phyloP scores from a whole-genome alignment of 2,329 filamentous ascomycete genomes.

The Macrophomina phaseolina region DNA sequence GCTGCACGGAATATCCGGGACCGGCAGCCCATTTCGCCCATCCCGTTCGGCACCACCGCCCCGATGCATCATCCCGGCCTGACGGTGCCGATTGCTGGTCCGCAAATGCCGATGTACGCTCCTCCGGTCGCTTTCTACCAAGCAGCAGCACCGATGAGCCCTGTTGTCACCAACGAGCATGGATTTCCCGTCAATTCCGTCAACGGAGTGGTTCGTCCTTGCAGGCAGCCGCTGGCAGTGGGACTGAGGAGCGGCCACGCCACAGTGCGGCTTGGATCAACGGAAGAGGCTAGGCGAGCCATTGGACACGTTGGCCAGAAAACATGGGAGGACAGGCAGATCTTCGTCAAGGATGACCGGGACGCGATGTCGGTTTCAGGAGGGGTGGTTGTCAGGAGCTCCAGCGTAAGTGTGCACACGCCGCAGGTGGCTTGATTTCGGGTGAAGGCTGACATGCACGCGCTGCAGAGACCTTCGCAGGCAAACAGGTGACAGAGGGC shows the following conservation, averaged over 20 bases:
- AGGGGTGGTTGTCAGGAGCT: too few relatives aligned
- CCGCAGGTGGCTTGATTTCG: too few relatives aligned
- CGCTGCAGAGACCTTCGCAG: too few relatives aligned
- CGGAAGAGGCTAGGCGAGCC: constrained; percentile 39
- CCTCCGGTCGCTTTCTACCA: constrained; percentile 29
- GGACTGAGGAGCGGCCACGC: constrained; percentile 39
- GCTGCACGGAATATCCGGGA: constrained; percentile 1
- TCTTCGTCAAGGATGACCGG: constrained; percentile 43
- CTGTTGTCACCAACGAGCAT: constrained; percentile 33
- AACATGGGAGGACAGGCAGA: constrained; percentile 38
- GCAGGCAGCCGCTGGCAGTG: constrained; percentile 35
- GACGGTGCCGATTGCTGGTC: constrained; percentile 30
- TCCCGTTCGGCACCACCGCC: neutral
- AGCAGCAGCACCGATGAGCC: constrained; percentile 23
- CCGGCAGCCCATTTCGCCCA: constrained; percentile 4
- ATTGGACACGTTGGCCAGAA: constrained; percentile 36
- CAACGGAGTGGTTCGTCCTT: constrained; percentile 39
- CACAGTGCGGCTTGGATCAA: constrained; percentile 40
- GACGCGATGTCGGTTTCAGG: constrained; percentile 39
- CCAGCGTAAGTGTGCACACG: too few relatives aligned
- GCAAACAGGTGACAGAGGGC: too few relatives aligned
- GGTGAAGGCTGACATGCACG: too few relatives aligned
- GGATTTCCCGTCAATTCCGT: constrained; percentile 46
- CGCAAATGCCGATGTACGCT: constrained; percentile 1
- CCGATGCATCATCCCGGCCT: constrained; percentile 26